Evolutionary conservation across 2,329 filamentous ascomycete genomes (phyloP).

Genomic region (Neonectria neomacrospora): DNA sequence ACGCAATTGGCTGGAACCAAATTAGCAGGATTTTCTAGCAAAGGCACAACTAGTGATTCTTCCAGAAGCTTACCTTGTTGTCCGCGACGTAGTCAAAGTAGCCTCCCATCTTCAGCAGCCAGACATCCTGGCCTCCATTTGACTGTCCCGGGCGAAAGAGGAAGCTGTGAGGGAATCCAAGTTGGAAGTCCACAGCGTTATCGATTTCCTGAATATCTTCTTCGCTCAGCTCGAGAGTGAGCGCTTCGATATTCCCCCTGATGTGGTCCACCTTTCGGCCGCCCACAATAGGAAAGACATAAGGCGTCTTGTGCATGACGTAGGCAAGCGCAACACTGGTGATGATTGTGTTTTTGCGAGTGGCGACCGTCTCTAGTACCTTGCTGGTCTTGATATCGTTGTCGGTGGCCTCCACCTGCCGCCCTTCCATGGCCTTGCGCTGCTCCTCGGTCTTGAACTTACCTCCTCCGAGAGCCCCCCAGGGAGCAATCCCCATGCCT

Average conservation of each 20-base stretch:
- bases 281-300: constrained; percentile 79
- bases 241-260: constrained; percentile 74
- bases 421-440: constrained; percentile 50
- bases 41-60: not conserved
- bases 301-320: constrained; percentile 75
- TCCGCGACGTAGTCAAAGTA: constrained; percentile 62
- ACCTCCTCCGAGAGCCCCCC: constrained; percentile 66
- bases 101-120: constrained; percentile 59
- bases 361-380: constrained; percentile 61
- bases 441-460: constrained; percentile 56
- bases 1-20: constrained; percentile 52
- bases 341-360: constrained; percentile 55
- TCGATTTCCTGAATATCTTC: constrained; percentile 77
- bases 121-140: constrained; percentile 54
- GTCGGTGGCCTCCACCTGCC: constrained; percentile 56
- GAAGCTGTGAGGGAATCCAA: constrained; percentile 75
- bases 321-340: constrained; percentile 74
- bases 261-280: constrained; percentile 77
- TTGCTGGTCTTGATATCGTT: constrained; percentile 63
- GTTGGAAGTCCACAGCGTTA: constrained; percentile 67
- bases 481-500: constrained; percentile 66
- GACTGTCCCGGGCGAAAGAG: constrained; percentile 57
- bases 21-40: constrained; percentile 5
- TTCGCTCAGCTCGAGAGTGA: constrained; percentile 67
- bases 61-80: constrained; percentile 47